Base-by-base conservation (phyloP, 139 green algal genomes). In the Limnomonas spitsbergensis region DNA sequence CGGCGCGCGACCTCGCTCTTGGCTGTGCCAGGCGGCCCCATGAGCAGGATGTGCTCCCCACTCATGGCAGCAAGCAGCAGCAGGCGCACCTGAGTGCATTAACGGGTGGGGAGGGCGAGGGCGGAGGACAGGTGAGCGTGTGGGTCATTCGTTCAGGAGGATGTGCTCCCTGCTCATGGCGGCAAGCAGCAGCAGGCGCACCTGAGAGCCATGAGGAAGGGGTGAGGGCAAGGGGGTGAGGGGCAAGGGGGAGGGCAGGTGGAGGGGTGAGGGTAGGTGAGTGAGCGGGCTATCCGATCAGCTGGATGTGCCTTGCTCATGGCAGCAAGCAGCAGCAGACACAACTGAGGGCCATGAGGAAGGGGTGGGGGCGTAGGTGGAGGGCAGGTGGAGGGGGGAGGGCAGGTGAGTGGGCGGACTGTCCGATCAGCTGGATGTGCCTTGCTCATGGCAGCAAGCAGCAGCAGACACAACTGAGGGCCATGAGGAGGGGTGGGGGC, bases 141-240 rank as follows among this genome's bases (percentile, higher is more conserved):
- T n/a, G n/a, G n/a, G n/a, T n/a, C n/a, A n/a, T n/a, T n/a, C n/a
- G 38, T 95, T 83, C 53, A 97, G 87, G 75, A 98, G 90, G 76
- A 98, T 79, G 82, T 98, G 94, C 91, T 98, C 94, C 27, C 94
- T 90, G 36, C 85, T 89, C 52, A 98, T 88, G 36, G 94, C 90
- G 6, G 94, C 94, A 38, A 98, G 88, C 71, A 97, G 84, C 81
- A 97, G 70, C 69, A 97, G 84, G 36, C 93, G 86, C 14, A 95
- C 92, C 91, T 95, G 2, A 85, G 87, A 34, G 83, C 92, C 66
- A 96, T 84, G 42, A 97, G n/a, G n/a, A n/a, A n/a, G n/a, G n/a
- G n/a, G n/a, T n/a, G n/a, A n/a, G n/a, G n/a, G n/a, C n/a, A 87
- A n/a, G n/a, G n/a, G n/a, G n/a, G n/a, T n/a, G n/a, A n/a, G n/a